phyloP scores from a whole-genome alignment of 2,329 filamentous ascomycete genomes.

The Pseudopyricularia javanii region DNA sequence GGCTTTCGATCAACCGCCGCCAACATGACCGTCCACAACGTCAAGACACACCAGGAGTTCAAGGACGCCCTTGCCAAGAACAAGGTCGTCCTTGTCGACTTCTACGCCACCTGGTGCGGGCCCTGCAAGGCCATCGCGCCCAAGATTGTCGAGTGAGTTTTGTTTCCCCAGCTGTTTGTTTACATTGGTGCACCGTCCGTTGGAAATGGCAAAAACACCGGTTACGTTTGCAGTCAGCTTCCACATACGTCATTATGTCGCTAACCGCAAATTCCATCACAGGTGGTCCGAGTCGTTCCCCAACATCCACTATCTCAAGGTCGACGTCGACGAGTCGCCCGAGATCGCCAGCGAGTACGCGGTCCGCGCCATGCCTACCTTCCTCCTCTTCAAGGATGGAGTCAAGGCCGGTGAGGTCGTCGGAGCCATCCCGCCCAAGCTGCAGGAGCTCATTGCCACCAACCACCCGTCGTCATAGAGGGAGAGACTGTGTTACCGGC shows the following conservation, averaged over 20 bases:
- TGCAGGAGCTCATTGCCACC: conserved; percentile 33
- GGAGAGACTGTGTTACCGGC: neutral
- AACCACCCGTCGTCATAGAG: conserved; percentile 5
- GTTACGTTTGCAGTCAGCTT: neutral
- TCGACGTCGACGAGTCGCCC: conserved; percentile 76
- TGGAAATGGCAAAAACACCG: neutral
- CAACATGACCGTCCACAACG: conserved; percentile 30
- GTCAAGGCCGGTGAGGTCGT: conserved; percentile 62
- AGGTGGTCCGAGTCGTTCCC: conserved; percentile 42
- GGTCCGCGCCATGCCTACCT: conserved; percentile 88
- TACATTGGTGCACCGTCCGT: neutral
- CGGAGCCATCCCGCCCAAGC: conserved; percentile 65
- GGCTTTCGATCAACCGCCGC: conserved; percentile 23
- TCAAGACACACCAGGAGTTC: conserved; percentile 16
- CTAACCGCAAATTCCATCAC: conserved; percentile 1
- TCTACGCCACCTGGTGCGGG: conserved; percentile 83
- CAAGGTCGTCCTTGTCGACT: conserved; percentile 64
- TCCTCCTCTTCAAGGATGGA: conserved; percentile 72
- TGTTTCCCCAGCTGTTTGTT: neutral
- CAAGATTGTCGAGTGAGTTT: conserved; percentile 49
- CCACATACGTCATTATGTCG: neutral
- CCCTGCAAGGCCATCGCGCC: conserved; percentile 90
- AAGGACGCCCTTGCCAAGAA: conserved; percentile 23
- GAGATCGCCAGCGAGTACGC: conserved; percentile 65
- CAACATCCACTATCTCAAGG: conserved; percentile 64